Base-by-base conservation (phyloP, 306 rosid genomes). In the Sicyos baderoa region DNA sequence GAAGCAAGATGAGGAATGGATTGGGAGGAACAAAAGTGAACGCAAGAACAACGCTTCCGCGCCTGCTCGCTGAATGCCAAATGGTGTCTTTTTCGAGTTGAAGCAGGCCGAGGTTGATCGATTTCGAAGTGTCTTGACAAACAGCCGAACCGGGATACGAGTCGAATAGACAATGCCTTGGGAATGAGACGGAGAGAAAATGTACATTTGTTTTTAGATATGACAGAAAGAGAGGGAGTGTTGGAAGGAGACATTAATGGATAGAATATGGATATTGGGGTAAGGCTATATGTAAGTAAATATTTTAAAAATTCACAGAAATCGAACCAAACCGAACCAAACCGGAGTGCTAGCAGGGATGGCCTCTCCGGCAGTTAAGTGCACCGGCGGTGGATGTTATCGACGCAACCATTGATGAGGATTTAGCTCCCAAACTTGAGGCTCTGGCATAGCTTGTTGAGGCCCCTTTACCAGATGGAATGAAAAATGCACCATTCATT, bases 381-480 rank as follows among this genome's bases (percentile, higher is more conserved):
- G 79, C 88, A 79, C 98, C 98, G 32, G 98, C 84, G 62, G 49
- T 78, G 2, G 97, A 76, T 69, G 98, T 93, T 59, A 93, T 93
- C 71, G 94, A 18, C n/a, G 84, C 97, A 48, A 93, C 94, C 98
- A 93, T 83, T 2, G 98, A 18, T 8, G 98, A 92, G 3, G 98
- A 87, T 81, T 92, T 92, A 21, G 98, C 98, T 76, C 98, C 98
- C 79, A 93, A 88, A 86, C 98, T 93, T 0, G 98, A 93, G 68
- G 98, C 98, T 63, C 97, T 89, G 53, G 98, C 98, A 72, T 93
- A 93, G 81, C 89, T 90, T 40, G 88, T 88, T 54, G 98, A 84
- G 48, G 97, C 98, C 72, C 98, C 98, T n/a, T 91, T 95, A 2
- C 98, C 98, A 1, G 98, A 93, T 60, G 98, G 91, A 9, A 91